Evolutionary conservation across 208 protist species (phyloP).

Genomic region (Trypanosoma lewisi): DNA sequence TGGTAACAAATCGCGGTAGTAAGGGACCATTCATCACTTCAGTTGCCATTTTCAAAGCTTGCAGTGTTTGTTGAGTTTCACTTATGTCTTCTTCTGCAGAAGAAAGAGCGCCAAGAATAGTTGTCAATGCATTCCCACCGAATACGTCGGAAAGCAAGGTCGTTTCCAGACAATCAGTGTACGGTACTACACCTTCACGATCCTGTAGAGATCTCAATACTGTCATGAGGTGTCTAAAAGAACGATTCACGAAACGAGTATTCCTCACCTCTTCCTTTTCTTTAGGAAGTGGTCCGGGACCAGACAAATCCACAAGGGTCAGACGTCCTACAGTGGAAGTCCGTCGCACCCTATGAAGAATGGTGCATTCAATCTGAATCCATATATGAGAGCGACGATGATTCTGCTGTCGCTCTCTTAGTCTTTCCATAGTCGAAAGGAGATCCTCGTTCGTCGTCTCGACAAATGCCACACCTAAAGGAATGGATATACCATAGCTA

Average conservation of each 20-base stretch:
- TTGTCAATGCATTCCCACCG: constrained; percentile 48
- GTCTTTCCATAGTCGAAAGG: constrained; percentile 21
- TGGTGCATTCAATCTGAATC: constrained; percentile 50
- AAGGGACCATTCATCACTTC: constrained; percentile 39
- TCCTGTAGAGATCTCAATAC: constrained; percentile 24
- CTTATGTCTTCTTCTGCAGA: constrained; percentile 21
- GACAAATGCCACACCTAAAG: constrained; percentile 29
- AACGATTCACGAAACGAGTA: constrained; percentile 44
- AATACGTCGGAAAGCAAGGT: constrained; percentile 46
- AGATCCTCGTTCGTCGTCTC: constrained; percentile 32
- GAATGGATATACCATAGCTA: constrained; percentile 30
- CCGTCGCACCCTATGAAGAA: constrained; percentile 33
- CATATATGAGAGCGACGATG: constrained; percentile 44
- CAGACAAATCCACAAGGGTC: constrained; percentile 49
- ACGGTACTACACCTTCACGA: constrained; percentile 24
- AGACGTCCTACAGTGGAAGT: constrained; percentile 35
- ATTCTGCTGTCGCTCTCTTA: constrained; percentile 28
- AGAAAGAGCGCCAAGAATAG: constrained; percentile 33
- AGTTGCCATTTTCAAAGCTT: constrained; percentile 27
- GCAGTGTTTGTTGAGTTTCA: constrained; percentile 24
- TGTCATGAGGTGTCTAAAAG: constrained; percentile 24
- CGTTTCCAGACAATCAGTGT: constrained; percentile 32
- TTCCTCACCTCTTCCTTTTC: constrained; percentile 47
- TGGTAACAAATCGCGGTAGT: constrained; percentile 33
- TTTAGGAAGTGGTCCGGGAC: constrained; percentile 23